Evolutionary conservation across 169 alveolate genomes (phyloP).

Genomic region (Toxoplasma gondii): DNA sequence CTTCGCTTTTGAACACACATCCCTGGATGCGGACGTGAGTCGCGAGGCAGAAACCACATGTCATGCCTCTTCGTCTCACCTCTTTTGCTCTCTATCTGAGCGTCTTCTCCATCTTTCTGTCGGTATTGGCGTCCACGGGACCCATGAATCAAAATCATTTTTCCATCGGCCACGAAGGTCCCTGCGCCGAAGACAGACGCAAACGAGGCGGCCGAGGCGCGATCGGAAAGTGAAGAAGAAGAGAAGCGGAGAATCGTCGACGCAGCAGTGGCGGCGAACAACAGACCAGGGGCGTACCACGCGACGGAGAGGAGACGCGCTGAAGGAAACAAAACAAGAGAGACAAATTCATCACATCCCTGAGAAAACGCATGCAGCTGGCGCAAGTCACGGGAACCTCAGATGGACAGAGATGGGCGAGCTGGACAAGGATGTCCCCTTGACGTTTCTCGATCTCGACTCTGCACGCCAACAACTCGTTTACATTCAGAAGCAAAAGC

Average conservation of each 20-base stretch:
- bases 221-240: neutral
- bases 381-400: neutral
- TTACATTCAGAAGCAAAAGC: neutral
- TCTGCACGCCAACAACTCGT: neutral
- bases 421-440: no score
- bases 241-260: conserved; percentile 58
- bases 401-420: no score
- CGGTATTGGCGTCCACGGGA: neutral
- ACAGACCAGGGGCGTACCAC: conserved; percentile 47
- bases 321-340: conserved; percentile 6
- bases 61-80: no score
- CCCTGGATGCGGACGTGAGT: no score
- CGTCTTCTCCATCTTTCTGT: neutral
- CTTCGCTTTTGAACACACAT: no score
- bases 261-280: conserved; percentile 58
- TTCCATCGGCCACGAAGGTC: conserved; percentile 55
- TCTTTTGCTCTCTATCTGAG: neutral
- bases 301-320: conserved; percentile 64
- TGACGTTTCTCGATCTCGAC: neutral
- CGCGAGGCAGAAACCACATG: no score
- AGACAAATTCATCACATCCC: neutral
- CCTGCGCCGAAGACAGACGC: neutral
- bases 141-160: conserved; percentile 42
- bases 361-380: neutral
- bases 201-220: neutral